A percentile compares a stretch with the other conserved stretches of the same genome.
These are phyloP conservation scores for Suillus plorans DNA, from an alignment of 768 basidiomycete species.

Conservation along the genomic window DNA sequence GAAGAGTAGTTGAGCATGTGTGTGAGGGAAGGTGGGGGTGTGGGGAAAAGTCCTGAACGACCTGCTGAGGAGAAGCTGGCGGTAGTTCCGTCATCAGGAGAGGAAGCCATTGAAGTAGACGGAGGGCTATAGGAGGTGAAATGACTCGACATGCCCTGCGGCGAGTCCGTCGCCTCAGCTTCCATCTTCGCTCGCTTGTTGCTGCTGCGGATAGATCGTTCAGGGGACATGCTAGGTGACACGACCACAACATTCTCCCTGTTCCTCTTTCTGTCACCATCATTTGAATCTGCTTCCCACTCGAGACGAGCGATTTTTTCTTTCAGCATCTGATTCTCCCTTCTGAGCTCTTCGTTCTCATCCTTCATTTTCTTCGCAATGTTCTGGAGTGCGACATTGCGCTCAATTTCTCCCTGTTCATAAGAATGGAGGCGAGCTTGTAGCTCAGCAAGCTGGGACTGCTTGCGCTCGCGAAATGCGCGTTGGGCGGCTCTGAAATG, in stretches of 20 bases:
- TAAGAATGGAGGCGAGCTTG: slow-evolving; percentile 84
- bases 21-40: slow-evolving; percentile 28
- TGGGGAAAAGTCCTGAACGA: slow-evolving; percentile 25
- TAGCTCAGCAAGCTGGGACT: slow-evolving; percentile 83
- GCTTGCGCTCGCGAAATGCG: slow-evolving; percentile 87
- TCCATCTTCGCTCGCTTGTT: slow-evolving; percentile 39
- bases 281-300: slow-evolving; percentile 30
- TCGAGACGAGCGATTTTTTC: slow-evolving; percentile 47
- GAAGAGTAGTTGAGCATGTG: slow-evolving; percentile 38
- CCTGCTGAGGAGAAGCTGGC: slow-evolving; percentile 33
- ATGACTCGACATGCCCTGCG: slow-evolving; percentile 14
- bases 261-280: slow-evolving; percentile 56
- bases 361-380: slow-evolving; percentile 84
- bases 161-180: slow-evolving; percentile 20
- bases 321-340: slow-evolving; percentile 64
- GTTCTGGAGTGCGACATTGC: slow-evolving; percentile 80
- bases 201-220: slow-evolving; percentile 23
- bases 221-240: slow-evolving; percentile 22
- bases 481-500: slow-evolving; percentile 77
- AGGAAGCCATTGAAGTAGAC: slow-evolving; percentile 51
- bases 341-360: slow-evolving; percentile 74
- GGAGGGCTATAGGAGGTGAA: slow-evolving; percentile 33
- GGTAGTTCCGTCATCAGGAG: slow-evolving; percentile 41
- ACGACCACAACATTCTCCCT: slow-evolving; percentile 49
- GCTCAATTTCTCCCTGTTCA: slow-evolving; percentile 89